phyloP scores from a whole-genome alignment of 164 flowering plant genomes.

The Magnolia kwangsiensis region DNA sequence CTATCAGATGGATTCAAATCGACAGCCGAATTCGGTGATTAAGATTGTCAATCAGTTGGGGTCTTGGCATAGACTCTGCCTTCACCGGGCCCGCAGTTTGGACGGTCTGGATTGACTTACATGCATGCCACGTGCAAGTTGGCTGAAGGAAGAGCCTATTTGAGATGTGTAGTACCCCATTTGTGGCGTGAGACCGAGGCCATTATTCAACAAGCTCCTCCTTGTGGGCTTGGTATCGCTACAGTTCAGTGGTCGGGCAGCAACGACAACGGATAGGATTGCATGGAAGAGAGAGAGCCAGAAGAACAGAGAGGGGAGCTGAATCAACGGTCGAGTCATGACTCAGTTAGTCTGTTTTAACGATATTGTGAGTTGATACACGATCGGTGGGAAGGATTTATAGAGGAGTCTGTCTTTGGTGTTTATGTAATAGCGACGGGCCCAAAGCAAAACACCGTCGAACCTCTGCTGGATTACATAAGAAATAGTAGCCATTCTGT shows the following conservation, averaged over 20 bases:
- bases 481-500: not conserved
- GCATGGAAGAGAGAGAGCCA: not conserved
- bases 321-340: not conserved
- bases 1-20: no score
- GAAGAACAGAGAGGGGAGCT: not conserved
- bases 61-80: no score
- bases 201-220: not conserved
- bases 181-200: conserved; percentile 1
- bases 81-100: no score
- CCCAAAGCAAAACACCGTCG: not conserved
- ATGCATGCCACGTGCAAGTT: no score
- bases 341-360: not conserved
- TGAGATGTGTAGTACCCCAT: not conserved
- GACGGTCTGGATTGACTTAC: no score
- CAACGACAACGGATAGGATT: not conserved
- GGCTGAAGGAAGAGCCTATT: no score
- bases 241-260: not conserved
- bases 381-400: not conserved
- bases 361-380: not conserved
- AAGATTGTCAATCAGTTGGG: no score
- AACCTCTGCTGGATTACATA: not conserved
- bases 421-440: not conserved
- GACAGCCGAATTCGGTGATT: no score
- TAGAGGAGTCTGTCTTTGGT: not conserved
- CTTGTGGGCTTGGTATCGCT: not conserved